Evolutionary conservation across 805 yeast species (phyloP).

Genomic region (Barnettozyma siamensis): DNA sequence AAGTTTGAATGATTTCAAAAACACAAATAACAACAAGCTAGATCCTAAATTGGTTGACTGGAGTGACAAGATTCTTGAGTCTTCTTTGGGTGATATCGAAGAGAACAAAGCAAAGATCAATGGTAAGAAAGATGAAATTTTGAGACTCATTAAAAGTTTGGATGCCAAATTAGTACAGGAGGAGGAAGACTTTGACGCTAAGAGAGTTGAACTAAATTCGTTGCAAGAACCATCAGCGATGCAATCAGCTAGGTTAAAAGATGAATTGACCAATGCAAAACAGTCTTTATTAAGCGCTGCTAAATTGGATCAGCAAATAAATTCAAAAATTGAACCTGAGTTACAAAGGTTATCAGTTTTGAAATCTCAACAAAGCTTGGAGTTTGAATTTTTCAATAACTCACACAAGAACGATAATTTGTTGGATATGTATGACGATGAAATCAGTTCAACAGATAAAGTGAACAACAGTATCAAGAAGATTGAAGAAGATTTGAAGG

Average conservation of each 20-base stretch:
- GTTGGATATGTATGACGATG: conserved; percentile 60
- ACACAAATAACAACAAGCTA: conserved; percentile 22
- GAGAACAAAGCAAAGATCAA: conserved; percentile 24
- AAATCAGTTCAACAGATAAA: conserved; percentile 20
- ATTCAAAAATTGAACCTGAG: conserved; percentile 39
- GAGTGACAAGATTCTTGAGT: conserved; percentile 23
- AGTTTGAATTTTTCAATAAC: conserved; percentile 15
- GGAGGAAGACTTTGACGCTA: conserved; percentile 28
- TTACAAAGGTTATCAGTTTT: conserved; percentile 39
- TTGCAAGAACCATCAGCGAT: conserved; percentile 31
- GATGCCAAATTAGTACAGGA: conserved; percentile 32
- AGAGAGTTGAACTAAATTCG: conserved; percentile 31
- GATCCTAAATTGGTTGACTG: conserved; percentile 27
- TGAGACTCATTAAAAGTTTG: conserved; percentile 29
- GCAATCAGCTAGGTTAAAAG: conserved; percentile 40
- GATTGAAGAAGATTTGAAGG: conserved; percentile 53
- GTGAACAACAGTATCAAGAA: conserved; percentile 36
- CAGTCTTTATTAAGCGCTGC: conserved; percentile 58
- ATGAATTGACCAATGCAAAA: conserved; percentile 51
- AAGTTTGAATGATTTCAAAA: conserved; percentile 49
- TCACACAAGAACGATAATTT: conserved; percentile 36
- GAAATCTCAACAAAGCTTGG: conserved; percentile 35
- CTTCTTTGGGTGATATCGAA: conserved; percentile 28
- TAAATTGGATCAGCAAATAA: conserved; percentile 50
- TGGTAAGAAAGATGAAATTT: conserved; percentile 32